A percentile compares a stretch with the other conserved stretches of the same genome.
These are phyloP conservation scores for Aspergillus alliaceus DNA, from an alignment of 2,329 filamentous ascomycete genomes.

Conservation along the genomic window DNA sequence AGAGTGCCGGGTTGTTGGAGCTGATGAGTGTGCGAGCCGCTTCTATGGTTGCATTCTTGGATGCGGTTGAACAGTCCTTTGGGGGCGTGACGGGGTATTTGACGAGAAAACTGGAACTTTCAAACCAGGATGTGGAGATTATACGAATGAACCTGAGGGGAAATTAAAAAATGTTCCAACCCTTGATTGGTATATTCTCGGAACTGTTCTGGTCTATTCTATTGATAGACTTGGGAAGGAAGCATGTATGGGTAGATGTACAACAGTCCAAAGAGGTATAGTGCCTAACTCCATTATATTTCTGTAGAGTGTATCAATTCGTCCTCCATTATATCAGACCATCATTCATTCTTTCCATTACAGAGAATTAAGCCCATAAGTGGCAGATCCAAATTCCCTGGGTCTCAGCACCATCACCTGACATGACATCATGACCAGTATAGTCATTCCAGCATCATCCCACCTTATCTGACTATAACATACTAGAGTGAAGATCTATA, in stretches of 20 bases:
- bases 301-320: too few relatives aligned
- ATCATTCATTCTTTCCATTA: neutral
- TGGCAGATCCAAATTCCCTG: neutral
- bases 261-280: too few relatives aligned
- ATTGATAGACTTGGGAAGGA: neutral
- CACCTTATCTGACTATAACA: too few relatives aligned
- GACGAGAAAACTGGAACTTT: slow-evolving; percentile 22
- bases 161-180: neutral
- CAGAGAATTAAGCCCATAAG: neutral
- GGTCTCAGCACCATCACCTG: neutral
- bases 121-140: slow-evolving; percentile 14
- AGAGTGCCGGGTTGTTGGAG: slow-evolving; percentile 24
- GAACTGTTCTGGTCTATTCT: too few relatives aligned
- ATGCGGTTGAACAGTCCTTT: slow-evolving; percentile 20
- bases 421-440: slow-evolving; percentile 9
- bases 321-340: too few relatives aligned
- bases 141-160: slow-evolving; percentile 22
- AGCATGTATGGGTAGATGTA: too few relatives aligned
- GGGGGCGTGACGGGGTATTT: slow-evolving; percentile 25
- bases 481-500: too few relatives aligned
- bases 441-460: neutral
- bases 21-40: slow-evolving; percentile 24
- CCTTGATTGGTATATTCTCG: too few relatives aligned
- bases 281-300: too few relatives aligned
- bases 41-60: slow-evolving; percentile 27